Evolutionary conservation across 345 rosid species (phyloP).

Genomic region (Populus tremula): DNA sequence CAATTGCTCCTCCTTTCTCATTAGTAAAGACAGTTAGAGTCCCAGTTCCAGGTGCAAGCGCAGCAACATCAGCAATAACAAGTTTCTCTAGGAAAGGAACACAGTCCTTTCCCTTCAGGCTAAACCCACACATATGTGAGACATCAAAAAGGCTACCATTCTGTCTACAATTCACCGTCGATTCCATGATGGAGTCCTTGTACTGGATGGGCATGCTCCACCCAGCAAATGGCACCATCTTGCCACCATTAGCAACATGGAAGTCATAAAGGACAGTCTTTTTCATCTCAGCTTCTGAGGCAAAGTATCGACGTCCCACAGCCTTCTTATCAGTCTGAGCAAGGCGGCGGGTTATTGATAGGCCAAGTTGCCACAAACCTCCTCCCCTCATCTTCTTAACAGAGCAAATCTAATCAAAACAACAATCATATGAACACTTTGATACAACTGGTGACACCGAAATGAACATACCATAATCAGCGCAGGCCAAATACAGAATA

Average conservation of each 20-base stretch:
- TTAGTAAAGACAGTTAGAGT: conserved; percentile 89
- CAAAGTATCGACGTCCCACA: conserved; percentile 59
- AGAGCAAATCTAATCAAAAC: conserved; percentile 27
- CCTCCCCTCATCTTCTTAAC: conserved; percentile 78
- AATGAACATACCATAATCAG: background rate
- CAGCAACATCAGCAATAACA: conserved; percentile 94
- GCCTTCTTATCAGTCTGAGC: conserved; percentile 71
- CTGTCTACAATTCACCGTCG: conserved; percentile 84
- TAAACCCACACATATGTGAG: conserved; percentile 95
- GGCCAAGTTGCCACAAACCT: conserved; percentile 94
- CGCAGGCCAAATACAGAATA: background rate
- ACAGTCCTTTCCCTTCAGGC: conserved; percentile 92
- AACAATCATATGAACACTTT: conserved; percentile 8
- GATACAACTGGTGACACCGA: background rate
- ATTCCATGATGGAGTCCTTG: conserved; percentile 97
- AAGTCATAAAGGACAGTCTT: conserved; percentile 88
- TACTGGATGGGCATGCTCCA: conserved; percentile 99
- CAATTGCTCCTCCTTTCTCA: conserved; percentile 93
- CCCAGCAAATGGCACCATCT: conserved; percentile 99
- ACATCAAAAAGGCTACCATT: conserved; percentile 93
- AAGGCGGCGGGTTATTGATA: conserved; percentile 76
- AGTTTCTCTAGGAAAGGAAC: conserved; percentile 86
- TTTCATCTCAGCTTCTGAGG: conserved; percentile 77
- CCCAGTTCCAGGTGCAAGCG: conserved; percentile 77
- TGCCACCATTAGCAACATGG: conserved; percentile 75